Evolutionary conservation across 1,284 basidiomycete genomes (phyloP), one percentile per base, ranked within the genome.

Genomic region (Gymnopus androsaceus): DNA sequence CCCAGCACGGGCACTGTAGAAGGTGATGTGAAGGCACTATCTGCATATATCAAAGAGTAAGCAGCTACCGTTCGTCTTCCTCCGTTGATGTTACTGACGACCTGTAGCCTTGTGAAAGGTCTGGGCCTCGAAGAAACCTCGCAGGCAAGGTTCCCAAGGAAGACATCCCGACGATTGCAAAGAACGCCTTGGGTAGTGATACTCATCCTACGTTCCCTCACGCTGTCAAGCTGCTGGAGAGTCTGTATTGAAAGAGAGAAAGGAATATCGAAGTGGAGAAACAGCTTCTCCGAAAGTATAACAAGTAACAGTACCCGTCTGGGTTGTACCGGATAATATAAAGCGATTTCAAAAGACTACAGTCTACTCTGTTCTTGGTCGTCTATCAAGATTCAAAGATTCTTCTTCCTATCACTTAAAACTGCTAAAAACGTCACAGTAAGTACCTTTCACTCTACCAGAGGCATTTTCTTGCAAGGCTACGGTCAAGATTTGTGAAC

Each of bases 1-100:
- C 76, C 83, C 2, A 76, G 79, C n/a, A 84, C 83, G 0, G 85
- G 84, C 31, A 78, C 81, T 0, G 56, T 81, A 14, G 83, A 86
- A 4, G 81, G 78, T 28, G 87, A 90, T 63, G 74, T 85, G 34
- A 71, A 65, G 40, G 75, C 72, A 56, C 70, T 90, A 21, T 79
- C 85, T 2, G 67, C 65, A 5, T 70, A 78, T 51, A 86, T 91
- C 54, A 72, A 79, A 19, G 68, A 73, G 85, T 87, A 63, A 52
- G 82, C 70, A n/a, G 4, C 30, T 40, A 36, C 28, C 5, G 12
- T 31, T 17, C 27, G 8, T 33, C 5, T 23, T 40, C 42, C 17
- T 9, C 47, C 11, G 23, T 21, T 36, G 14, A 57, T 41, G 48
- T 51, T 12, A 57, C 34, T 54, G 23, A 49, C 36, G 36, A 50